Base-by-base conservation (phyloP, 345 rosid genomes). In the Gynandropsis gynandra region DNA sequence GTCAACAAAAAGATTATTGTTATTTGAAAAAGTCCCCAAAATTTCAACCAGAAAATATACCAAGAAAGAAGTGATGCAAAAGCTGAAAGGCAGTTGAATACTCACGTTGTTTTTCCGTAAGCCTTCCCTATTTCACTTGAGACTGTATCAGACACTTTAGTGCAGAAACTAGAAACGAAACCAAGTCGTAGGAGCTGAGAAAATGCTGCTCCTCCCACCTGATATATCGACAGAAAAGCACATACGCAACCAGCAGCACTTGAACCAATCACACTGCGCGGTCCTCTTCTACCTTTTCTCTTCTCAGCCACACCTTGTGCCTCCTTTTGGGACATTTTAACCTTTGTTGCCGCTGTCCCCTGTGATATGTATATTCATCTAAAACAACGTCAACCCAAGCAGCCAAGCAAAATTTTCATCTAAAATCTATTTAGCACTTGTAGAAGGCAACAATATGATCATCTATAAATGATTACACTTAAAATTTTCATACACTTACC, bases 51-150 rank as follows among this genome's bases (percentile, higher is more conserved):
- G 39, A 37, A 42, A 14, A 31, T 15, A 52, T 21, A 54, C 36
- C 62, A 20, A 4, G 16, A 33, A 34, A 66, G 50, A 66, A 66
- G 42, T 41, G 45, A 12, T 20, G 8, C 0, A 1, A 77, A 52
- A 64, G n/a, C n/a, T n/a, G n/a, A 11, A 77, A 36, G 24, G 9
- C 20, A 32, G 33, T 12, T 56, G 5, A 29, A 52, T 31, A 71
- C 95, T 82, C 67, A 92, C 98, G 97, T 92, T 12, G 76, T 85
- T 72, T 82, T 87, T 11, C 98, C 98, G 62, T 75, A 92, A 43
- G 97, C 98, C 72, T 92, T 92, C 27, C 98, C 98, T 21, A 92
- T 85, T 77, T 92, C 98, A 44, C 97, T 85, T 0, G 98, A 87
- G 44, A 85, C 95, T 0, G 98, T 92, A 61, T 92, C 98, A 32